Conservation (phyloP, 2,329 filamentous ascomycete genomes). For the Aspergillus hortae region DNA sequence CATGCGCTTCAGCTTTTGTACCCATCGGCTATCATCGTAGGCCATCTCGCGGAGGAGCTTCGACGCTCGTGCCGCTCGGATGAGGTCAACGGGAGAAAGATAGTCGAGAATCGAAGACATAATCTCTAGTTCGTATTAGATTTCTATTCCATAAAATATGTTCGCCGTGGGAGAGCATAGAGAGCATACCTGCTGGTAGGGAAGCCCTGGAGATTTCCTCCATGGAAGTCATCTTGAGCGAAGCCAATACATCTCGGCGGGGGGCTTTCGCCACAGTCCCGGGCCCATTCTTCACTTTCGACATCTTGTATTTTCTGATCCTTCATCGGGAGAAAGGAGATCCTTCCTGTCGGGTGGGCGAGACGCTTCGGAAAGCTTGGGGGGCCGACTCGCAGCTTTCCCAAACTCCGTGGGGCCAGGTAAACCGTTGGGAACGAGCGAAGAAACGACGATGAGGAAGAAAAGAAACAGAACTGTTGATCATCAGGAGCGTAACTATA, state of each 20-base stretch:
- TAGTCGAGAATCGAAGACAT: slow-evolving; percentile 85
- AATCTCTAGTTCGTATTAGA: slow-evolving; percentile 61
- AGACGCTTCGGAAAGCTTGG: slow-evolving; percentile 6
- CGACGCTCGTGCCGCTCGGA: slow-evolving; percentile 80
- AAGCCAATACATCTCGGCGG: slow-evolving; percentile 62
- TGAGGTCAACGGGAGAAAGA: slow-evolving; percentile 77
- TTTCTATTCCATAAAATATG: neutral
- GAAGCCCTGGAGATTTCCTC: slow-evolving; percentile 67
- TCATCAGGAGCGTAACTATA: neutral
- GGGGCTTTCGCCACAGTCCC: slow-evolving; percentile 28
- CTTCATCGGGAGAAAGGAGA: slow-evolving; percentile 24
- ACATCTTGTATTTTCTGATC: slow-evolving; percentile 34
- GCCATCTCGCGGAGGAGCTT: slow-evolving; percentile 94
- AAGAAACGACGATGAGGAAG: neutral
- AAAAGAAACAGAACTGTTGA: neutral
- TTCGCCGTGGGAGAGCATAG: slow-evolving; percentile 38
- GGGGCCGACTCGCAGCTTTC: slow-evolving; percentile 9
- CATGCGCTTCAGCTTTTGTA: slow-evolving; percentile 79
- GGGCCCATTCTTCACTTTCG: slow-evolving; percentile 47
- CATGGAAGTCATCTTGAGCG: slow-evolving; percentile 77
- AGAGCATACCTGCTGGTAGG: slow-evolving; percentile 70
- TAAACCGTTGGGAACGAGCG: neutral
- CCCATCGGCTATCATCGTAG: slow-evolving; percentile 96
- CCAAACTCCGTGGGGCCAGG: slow-evolving; percentile 10
- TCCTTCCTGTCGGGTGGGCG: slow-evolving; percentile 2